Base-by-base conservation (phyloP, 1,284 basidiomycete species). In the Rhodotorula sp. region DNA sequence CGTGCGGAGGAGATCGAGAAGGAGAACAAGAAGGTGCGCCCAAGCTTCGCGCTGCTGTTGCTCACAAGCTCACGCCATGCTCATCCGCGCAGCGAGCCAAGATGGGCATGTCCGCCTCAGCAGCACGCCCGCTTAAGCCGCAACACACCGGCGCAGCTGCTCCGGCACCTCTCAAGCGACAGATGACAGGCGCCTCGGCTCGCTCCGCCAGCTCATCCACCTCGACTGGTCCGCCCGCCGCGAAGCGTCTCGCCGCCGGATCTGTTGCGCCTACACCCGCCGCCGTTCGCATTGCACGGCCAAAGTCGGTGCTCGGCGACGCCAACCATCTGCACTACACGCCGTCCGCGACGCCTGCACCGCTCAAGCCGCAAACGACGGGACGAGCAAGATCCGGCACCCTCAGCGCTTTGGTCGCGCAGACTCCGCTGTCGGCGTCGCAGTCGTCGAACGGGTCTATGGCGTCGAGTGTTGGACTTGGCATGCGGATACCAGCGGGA, bases 1-100 rank as follows among this genome's bases (percentile, higher is more conserved):
- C 85, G 87, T 68, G 84, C 85, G 1, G 82, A 83, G 52, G 80
- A 82, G 50, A 30, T 47, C 22, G 73, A 71, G 55, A 75, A 73
- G 65, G 73, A 75, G 62, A 68, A 68, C 54, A 66, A 68, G 59
- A 69, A 72, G 62, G 73, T 74, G 55, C 50, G 64, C 31, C 28
- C 37, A 28, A 11, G 6, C 24, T 9, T 40, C 28, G 4, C 47
- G 9, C 28, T 24, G 28, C 16, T 22, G 24, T 1, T 26, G 2
- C 26, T 37, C 51, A 1, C 15, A 3, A 4, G 11, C 2, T 15
- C 10, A 50, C 40, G 26, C 26, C 22, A 2, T 51, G 10, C 37
- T 22, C 30, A 31, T n/a, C n/a, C n/a, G n/a, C n/a, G n/a, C 56
- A 72, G 68, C 62, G 71, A 13, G 61, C 65, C 52, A 69, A 72